Base-by-base conservation (phyloP, 2,329 filamentous ascomycete species). In the Colletotrichum zoysiae region DNA sequence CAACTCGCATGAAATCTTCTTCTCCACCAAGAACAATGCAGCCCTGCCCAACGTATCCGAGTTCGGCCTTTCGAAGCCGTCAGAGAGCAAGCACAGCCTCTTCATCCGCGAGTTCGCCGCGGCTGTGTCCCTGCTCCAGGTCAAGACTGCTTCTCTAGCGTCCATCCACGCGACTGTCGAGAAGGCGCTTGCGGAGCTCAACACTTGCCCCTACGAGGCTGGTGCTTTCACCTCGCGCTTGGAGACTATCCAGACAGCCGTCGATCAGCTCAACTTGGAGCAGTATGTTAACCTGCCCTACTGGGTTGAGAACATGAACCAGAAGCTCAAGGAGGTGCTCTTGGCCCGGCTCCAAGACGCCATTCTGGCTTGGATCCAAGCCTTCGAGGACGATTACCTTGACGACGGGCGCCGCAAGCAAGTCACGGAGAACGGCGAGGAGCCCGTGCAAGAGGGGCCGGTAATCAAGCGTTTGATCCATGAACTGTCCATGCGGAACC, bases 401-500 rank as follows among this genome's bases (percentile, higher is more conserved):
- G 84, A 88, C 51, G 86, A 88, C 57, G 88, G 83, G 73, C 84
- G 86, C 59, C 84, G 88, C 62, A 89, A 87, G 76, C 84, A 84
- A 74, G 74, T 83, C 26, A 81, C 81, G 11, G 83, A 83, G 12
- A 78, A 79, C 16, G 80, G 81, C 5, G 86, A 87, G 40, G 82
- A 83, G 60, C 74, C 76, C 56, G 87, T 84, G 74, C 82, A 84
- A 42, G 86, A 89, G 68, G 82, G 84, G 3, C 93, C 94, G 0
- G 86, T 86, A 4, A 90, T 97, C 82, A 91, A 89, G 77, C 89
- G 88, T 40, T 88, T 97, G 33, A 87, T 96, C 20, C 94, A 98
- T 76, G 96, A 99, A 80, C 92, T 99, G 66, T 96, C 94, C 7
- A 99, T 99, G 94, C 93, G 94, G 42, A 98, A 98, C 77, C 96